Evolutionary conservation across 2,329 filamentous ascomycete genomes (phyloP), one percentile per base, ranked within the genome.

Genomic region (Helminthosporium solani): DNA sequence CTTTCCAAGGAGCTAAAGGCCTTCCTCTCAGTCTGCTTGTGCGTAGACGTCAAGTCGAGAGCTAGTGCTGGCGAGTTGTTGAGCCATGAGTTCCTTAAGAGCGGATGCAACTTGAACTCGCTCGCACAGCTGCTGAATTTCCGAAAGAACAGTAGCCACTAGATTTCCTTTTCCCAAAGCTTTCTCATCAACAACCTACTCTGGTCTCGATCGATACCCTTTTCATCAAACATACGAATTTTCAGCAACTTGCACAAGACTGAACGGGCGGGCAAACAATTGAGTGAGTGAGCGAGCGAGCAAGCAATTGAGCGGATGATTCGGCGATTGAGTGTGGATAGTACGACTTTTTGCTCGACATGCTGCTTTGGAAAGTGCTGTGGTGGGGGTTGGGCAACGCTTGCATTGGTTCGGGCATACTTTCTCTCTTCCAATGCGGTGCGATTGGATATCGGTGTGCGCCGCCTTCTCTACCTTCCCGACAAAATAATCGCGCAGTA

Each of bases 1-100:
- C 82, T 97, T 50, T 95, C 88, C 75, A 96, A 96, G 78, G 94
- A 97, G 74, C 83, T 99, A 58, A 97, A 97, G 78, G 88, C 89
- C 18, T 99, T 99, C 82, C 73, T 99, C 65, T 94, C 88, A 20
- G 91, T 96, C 53, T 99, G 94, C 72, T 79, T 99, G 37, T 97
- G 94, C 63, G 94, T 99, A 37, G 92, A 97, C 63, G 91, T 99
- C 63, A 91, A 92, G 78, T 92, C 87, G 68, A 84, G 94, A 67
- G 94, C 94, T 11, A 96, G 90, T 20, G 90, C 94, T 0, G 83
- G 89, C 51, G 94, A 99, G 73, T 78, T 99, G 40, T 77, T 97
- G 51, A 83, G 85, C 50, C 91, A 97, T 67, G 94, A 97, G 61
- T 99, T 99, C 77, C 74, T 99, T 67, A 90, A 91, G 77, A 88